Conservation (phyloP, 108 stramenopile species). For the Fistulifera solaris region DNA sequence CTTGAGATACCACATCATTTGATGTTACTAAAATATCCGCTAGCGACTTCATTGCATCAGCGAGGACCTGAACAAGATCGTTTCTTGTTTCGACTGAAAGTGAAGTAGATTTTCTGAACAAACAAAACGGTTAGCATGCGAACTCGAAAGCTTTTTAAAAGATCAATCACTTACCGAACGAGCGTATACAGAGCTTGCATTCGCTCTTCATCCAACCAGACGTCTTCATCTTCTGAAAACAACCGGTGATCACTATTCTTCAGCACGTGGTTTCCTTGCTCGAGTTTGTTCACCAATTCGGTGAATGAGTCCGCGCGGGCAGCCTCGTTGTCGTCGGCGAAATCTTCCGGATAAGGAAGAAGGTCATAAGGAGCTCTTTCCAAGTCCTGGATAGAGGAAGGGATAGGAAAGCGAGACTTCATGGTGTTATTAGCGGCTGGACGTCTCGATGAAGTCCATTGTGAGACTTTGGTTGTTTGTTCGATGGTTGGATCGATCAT, state of each 20-base stretch:
- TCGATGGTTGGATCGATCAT: too few relatives aligned
- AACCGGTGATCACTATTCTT: constrained; percentile 5
- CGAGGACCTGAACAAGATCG: constrained; percentile 42
- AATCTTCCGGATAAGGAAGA: constrained; percentile 77
- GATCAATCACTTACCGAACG: constrained; percentile 40
- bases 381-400: constrained; percentile 69
- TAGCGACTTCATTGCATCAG: constrained; percentile 34
- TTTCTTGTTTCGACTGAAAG: constrained; percentile 46
- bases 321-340: constrained; percentile 78
- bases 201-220: constrained; percentile 59
- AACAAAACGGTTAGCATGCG: not conserved
- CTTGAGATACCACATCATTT: constrained; percentile 31
- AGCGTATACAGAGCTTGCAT: constrained; percentile 77
- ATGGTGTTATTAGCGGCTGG: too few relatives aligned
- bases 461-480: too few relatives aligned
- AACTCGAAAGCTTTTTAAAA: not conserved
- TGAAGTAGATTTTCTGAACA: constrained; percentile 53
- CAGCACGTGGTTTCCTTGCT: constrained; percentile 50
- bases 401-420: constrained; percentile 51
- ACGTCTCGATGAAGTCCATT: too few relatives aligned
- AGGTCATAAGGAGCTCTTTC: constrained; percentile 82
- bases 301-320: constrained; percentile 72
- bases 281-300: constrained; percentile 40
- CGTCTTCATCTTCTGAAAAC: constrained; percentile 21
- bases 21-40: constrained; percentile 30